Conservation (phyloP, 192 early-diverging fungal genomes). For the Geranomyces variabilis region DNA sequence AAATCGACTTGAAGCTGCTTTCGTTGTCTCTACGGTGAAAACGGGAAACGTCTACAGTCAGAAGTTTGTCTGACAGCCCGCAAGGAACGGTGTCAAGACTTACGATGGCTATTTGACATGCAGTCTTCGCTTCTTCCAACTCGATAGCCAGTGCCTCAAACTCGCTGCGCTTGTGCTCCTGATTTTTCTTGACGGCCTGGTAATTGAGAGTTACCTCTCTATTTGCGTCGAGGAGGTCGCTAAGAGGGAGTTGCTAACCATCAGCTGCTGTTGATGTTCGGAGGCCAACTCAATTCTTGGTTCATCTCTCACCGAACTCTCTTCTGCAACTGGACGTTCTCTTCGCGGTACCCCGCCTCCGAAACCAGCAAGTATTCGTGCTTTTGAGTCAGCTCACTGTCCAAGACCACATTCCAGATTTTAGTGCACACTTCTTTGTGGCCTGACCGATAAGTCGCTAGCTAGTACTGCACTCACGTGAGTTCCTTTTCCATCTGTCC, state of each 20-base stretch:
- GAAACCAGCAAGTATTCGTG: constrained; percentile 46
- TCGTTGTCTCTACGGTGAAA: constrained; percentile 48
- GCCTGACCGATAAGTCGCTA: background rate
- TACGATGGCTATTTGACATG: constrained; percentile 57
- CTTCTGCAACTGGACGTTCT: constrained; percentile 56
- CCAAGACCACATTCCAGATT: background rate
- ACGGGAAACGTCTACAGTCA: too few species aligned
- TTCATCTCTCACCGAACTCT: constrained; percentile 41
- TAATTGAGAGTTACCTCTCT: constrained; percentile 57
- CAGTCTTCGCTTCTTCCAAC: constrained; percentile 63
- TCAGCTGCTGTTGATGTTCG: too few species aligned
- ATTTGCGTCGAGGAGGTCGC: constrained; percentile 61
- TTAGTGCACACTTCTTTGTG: background rate
- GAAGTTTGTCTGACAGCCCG: too few species aligned
- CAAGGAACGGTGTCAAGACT: background rate
- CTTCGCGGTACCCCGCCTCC: constrained; percentile 48
- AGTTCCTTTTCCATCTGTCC: constrained; percentile 44
- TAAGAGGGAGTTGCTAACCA: constrained; percentile 9
- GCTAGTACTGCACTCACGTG: constrained; percentile 30
- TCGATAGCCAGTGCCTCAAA: constrained; percentile 54
- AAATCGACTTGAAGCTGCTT: constrained; percentile 51
- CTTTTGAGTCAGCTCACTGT: constrained; percentile 45
- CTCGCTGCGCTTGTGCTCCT: constrained; percentile 56
- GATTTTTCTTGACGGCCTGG: constrained; percentile 60
- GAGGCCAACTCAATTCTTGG: too few species aligned